Evolutionary conservation across 805 yeast species (phyloP).

Genomic region (Cyberlindnera sargentensis): DNA sequence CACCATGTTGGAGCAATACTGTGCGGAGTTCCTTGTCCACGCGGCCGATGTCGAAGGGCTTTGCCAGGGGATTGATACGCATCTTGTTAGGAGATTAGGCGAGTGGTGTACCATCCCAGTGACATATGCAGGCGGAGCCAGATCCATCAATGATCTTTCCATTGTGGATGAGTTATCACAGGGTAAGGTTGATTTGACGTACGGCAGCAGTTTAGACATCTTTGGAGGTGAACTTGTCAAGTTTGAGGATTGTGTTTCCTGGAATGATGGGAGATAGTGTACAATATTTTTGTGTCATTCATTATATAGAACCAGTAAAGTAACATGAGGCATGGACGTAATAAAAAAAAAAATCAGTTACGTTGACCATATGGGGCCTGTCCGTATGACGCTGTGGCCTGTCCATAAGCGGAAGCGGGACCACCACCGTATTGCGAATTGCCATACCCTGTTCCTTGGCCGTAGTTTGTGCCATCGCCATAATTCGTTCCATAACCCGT

Average conservation of each 20-base stretch:
- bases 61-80: slow-evolving; percentile 86
- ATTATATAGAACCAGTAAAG: too few relatives aligned
- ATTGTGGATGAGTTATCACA: slow-evolving; percentile 59
- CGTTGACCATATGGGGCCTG: background rate
- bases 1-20: slow-evolving; percentile 47
- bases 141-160: slow-evolving; percentile 57
- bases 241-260: slow-evolving; percentile 64
- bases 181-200: slow-evolving; percentile 87
- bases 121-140: slow-evolving; percentile 98
- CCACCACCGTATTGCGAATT: background rate
- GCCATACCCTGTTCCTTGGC: slow-evolving; percentile 4
- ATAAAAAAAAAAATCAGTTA: too few relatives aligned
- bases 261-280: slow-evolving; percentile 43
- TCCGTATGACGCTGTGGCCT: background rate
- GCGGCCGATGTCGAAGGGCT: slow-evolving; percentile 99
- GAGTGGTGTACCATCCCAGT: slow-evolving; percentile 72
- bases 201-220: slow-evolving; percentile 87
- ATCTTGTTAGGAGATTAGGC: slow-evolving; percentile 62
- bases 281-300: too few relatives aligned
- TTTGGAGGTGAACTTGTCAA: slow-evolving; percentile 85
- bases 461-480: slow-evolving; percentile 25
- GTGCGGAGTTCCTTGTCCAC: slow-evolving; percentile 86
- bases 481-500: slow-evolving; percentile 13
- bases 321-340: too few relatives aligned
- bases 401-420: background rate